These are phyloP conservation scores for Phellinidium pouzarii DNA, from an alignment of 1,284 basidiomycete species.

Conservation along the genomic window DNA sequence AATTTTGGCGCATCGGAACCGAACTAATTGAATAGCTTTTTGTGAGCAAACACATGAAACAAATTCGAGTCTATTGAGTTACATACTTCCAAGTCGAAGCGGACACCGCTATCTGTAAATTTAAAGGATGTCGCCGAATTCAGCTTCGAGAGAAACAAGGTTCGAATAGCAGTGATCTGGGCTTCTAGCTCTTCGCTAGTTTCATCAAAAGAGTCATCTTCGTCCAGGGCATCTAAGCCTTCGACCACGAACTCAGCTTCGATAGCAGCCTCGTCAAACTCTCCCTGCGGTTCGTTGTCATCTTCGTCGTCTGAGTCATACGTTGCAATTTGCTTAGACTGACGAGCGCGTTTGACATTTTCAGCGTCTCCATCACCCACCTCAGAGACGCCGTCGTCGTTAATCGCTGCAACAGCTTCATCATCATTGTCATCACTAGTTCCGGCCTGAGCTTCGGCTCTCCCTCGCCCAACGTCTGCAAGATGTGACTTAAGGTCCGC, in stretches of 20 bases:
- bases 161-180: conserved; percentile 27
- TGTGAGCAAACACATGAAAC: conserved; percentile 2
- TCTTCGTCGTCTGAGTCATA: conserved; percentile 51
- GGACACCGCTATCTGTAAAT: conserved; percentile 71
- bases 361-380: conserved; percentile 62
- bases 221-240: conserved; percentile 57
- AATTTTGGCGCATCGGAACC: conserved; percentile 77
- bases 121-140: conserved; percentile 62
- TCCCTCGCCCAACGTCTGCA: conserved; percentile 78
- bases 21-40: conserved; percentile 39
- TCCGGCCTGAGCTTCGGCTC: conserved; percentile 34
- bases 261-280: conserved; percentile 55
- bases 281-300: conserved; percentile 43
- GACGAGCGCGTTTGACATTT: conserved; percentile 46
- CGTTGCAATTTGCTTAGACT: conserved; percentile 42
- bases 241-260: conserved; percentile 61
- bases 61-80: background rate
- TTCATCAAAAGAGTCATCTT: conserved; percentile 52
- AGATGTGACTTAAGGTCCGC: conserved; percentile 80
- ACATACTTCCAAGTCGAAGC: conserved; percentile 77
- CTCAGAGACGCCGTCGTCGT: conserved; percentile 52
- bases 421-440: conserved; percentile 40
- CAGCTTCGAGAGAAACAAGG: conserved; percentile 32
- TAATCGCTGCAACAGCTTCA: conserved; percentile 39
- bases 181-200: conserved; percentile 32